Conservation (phyloP, 345 rosid genomes). For the Limnanthes douglasii region DNA sequence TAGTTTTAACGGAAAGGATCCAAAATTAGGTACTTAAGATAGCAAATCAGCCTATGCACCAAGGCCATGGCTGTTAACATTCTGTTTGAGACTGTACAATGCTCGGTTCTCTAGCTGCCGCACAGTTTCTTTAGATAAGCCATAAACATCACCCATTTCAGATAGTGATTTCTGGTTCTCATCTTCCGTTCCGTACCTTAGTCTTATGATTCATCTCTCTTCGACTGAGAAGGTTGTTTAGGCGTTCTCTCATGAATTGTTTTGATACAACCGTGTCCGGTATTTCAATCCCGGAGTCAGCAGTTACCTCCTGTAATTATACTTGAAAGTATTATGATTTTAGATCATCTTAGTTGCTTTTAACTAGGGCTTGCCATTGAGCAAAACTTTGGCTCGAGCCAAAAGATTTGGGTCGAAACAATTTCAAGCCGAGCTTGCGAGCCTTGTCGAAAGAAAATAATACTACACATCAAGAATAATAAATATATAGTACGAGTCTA, state of each 20-base stretch:
- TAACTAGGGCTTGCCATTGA: too few species aligned
- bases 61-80: conserved; percentile 39
- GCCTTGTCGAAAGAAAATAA: too few species aligned
- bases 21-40: conserved; percentile 25
- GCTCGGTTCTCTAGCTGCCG: conserved; percentile 74
- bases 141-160: conserved; percentile 45
- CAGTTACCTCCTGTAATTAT: conserved; percentile 43
- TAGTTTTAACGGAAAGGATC: too few species aligned
- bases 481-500: too few species aligned
- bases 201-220: conserved; percentile 63
- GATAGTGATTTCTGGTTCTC: conserved; percentile 44
- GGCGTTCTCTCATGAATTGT: conserved; percentile 57
- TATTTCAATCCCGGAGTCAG: conserved; percentile 46
- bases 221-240: conserved; percentile 38
- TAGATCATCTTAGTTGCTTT: too few species aligned
- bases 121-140: conserved; percentile 63
- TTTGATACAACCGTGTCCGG: conserved; percentile 44
- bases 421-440: too few species aligned
- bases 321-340: neutral
- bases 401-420: too few species aligned
- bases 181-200: conserved; percentile 62
- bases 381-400: too few species aligned
- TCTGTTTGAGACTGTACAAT: conserved; percentile 52
- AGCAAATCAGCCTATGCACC: conserved; percentile 47
- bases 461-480: too few species aligned